Conservation (phyloP, 805 yeast species). For the Teunomyces kruisii region DNA sequence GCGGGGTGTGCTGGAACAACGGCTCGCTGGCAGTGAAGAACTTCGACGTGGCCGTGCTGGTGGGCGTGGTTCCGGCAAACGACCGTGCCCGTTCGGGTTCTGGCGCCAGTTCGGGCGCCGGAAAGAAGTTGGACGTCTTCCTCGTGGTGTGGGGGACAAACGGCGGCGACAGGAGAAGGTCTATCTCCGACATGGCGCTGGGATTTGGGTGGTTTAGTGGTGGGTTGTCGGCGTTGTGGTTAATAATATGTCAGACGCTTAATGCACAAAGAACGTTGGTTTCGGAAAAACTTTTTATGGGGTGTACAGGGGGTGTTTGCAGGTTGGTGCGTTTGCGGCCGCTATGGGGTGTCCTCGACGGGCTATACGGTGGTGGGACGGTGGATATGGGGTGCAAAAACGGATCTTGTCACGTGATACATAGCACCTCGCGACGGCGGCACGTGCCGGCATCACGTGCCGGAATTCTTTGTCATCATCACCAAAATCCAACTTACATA, state of each 20-base stretch:
- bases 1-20: constrained; percentile 1
- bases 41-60: neutral
- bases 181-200: constrained; percentile 1
- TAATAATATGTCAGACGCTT: too few relatives aligned
- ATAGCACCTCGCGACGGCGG: too few relatives aligned
- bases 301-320: too few relatives aligned
- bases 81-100: neutral
- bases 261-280: too few relatives aligned
- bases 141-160: constrained; percentile 7
- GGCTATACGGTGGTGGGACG: too few relatives aligned
- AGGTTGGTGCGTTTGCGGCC: too few relatives aligned
- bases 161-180: constrained; percentile 1
- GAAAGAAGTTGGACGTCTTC: constrained; percentile 17
- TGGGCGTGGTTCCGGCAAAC: neutral
- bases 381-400: too few relatives aligned
- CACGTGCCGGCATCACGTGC: too few relatives aligned
- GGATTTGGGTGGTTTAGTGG: neutral
- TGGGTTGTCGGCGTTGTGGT: too few relatives aligned
- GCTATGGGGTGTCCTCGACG: too few relatives aligned
- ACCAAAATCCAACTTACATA: constrained; percentile 7
- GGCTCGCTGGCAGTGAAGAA: constrained; percentile 6
- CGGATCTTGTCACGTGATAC: neutral
- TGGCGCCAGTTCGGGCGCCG: constrained; percentile 1
- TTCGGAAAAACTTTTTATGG: too few relatives aligned
- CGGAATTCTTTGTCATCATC: constrained; percentile 14